Evolutionary conservation across 441 rosid genomes (phyloP), one percentile per base, ranked within the genome.

Genomic region (Bruguiera hainesii): DNA sequence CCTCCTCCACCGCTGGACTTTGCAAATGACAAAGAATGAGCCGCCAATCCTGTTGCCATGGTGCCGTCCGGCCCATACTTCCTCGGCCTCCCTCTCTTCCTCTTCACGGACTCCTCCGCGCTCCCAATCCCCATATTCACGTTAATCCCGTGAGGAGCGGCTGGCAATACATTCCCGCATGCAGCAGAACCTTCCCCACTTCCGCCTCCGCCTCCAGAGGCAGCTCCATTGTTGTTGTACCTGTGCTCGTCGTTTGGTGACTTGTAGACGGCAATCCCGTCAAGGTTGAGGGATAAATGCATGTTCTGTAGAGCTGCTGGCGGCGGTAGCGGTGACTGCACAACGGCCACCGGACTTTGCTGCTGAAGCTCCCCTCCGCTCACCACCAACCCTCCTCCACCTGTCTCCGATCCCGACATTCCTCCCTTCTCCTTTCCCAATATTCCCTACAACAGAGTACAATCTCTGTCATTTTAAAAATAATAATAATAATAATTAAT

Each of bases 31-130:
- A 55, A 69, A 59, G 79, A 28, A 4, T 79, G 67, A 11, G 89
- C 71, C 2, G 48, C 69, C 29, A 85, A 68, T 65, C 78, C 84
- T 73, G 87, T 50, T 0, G 91, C 73, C 79, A 84, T 79, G 56
- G 81, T 68, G 52, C 86, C 84, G 23, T 83, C 93, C 3, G 96
- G 91, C 15, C 83, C 91, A 56, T 93, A 89, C 78, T 86, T 93
- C 75, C 96, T 87, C 8, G 96, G 98, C 65, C 97, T 83, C 9
- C 98, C 98, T 71, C 96, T 79, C 82, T 81, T 89, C 78, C 67
- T 87, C 85, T 83, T 90, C 78, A 82, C 37, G 0, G 76, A 72
- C 56, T 83, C 90, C 64, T 69, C 73, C 7, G 78, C 87, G 9
- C 26, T 48, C 6, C 77, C 80, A 68, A 75, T 55, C 7, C 76